Evolutionary conservation across 2,329 filamentous ascomycete species (phyloP).

Genomic region (Trichoderma aggressivum): DNA sequence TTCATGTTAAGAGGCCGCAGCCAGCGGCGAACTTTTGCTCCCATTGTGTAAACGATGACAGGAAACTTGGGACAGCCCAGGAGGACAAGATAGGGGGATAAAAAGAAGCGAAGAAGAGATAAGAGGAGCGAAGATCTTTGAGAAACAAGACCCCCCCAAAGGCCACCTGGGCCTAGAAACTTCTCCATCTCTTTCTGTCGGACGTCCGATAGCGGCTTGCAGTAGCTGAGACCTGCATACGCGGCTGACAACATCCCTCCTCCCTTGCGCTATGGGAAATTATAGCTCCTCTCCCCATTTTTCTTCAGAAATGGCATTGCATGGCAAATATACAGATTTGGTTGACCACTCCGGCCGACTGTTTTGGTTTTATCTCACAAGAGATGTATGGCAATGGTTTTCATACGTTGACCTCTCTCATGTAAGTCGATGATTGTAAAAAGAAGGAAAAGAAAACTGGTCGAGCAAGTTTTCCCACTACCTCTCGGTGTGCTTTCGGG

Average conservation of each 20-base stretch:
- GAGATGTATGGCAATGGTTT: conserved; percentile 8
- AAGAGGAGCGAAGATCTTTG: background rate
- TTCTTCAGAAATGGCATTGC: background rate
- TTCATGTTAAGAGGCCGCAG: conserved; percentile 9
- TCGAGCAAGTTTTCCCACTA: conserved; percentile 20
- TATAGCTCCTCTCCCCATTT: background rate
- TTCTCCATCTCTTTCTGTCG: background rate
- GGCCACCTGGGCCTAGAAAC: background rate
- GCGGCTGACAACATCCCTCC: background rate
- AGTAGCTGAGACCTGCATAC: background rate
- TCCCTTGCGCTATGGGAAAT: background rate
- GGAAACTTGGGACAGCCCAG: background rate
- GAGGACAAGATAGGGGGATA: background rate
- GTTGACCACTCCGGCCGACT: background rate
- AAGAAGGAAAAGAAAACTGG: background rate
- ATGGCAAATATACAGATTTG: conserved; percentile 10
- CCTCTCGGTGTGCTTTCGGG: conserved; percentile 41
- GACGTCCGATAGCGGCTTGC: background rate
- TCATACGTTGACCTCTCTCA: conserved; percentile 5
- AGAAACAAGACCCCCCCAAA: background rate
- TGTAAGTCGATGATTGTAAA: background rate
- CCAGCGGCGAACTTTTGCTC: background rate
- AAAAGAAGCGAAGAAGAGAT: background rate
- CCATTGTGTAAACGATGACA: background rate
- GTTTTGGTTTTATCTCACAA: conserved; percentile 8